Evolutionary conservation across 257 asterid genomes (phyloP), one percentile per base, ranked within the genome.

Genomic region (Solanum dulcamara): DNA sequence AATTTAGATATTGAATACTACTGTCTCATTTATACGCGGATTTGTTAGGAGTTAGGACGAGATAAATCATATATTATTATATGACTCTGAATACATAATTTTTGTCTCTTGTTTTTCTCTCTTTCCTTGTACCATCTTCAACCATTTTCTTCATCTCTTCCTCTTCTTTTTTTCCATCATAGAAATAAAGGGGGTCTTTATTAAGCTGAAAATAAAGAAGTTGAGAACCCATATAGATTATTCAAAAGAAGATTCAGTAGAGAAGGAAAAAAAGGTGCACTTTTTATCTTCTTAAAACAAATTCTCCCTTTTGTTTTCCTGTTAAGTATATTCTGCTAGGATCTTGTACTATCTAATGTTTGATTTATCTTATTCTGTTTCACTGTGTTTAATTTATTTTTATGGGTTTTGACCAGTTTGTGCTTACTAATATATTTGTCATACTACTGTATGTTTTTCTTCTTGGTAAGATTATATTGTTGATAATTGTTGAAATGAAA

Each of bases 81-180:
- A 66, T 57, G 83, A 74, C 67, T 85, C 83, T 62, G 17, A 77
- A 46, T 9, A 46, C 55, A 46, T 64, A 64, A 64, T 77, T 42
- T 77, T 8, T 46, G 83, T 77, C 35, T 67, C 44, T 46, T 50
- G 10, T 44, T 57, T 51, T 53, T 59, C 84, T 81, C 46, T 85
- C 84, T 81, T 87, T 87, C 90, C 35, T 20, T 70, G 89, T 62
- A 87, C 38, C 81, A 85, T 87, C 89, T 26, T 77, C 51, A 84
- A 83, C 82, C 62, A 32, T 32, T 81, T 81, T 85, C 85, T 12
- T 71, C 48, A 37, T 30, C 30, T 33, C 44, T 26, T 85, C 46
- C 42, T 44, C 40, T 30, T 22, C 0, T 33, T 6, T 7, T 28
- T 11, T 40, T 12, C 4, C 0, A 35, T 66, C 50, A 22, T 46